These are phyloP conservation scores for Cercis canadensis DNA, from an alignment of 306 rosid species.

Conservation along the genomic window DNA sequence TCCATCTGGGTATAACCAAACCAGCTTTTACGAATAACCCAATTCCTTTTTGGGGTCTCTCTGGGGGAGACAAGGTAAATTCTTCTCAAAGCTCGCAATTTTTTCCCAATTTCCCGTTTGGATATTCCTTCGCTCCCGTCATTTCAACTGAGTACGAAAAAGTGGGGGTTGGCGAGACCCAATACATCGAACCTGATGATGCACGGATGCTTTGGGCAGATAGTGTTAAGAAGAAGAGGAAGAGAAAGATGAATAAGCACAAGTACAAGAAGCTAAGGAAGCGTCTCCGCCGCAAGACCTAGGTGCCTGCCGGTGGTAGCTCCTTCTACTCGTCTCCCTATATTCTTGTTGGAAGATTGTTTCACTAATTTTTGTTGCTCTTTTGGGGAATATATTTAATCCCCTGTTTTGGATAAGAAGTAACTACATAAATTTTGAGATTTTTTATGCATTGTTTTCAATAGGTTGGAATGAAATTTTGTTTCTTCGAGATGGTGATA, in stretches of 20 bases:
- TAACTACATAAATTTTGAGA: not conserved
- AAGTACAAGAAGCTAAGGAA: slow-evolving; percentile 55
- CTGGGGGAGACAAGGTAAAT: slow-evolving; percentile 7
- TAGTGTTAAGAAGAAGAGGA: slow-evolving; percentile 67
- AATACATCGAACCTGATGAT: slow-evolving; percentile 33
- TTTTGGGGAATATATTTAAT: not conserved
- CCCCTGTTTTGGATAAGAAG: not conserved
- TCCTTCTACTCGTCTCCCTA: not conserved
- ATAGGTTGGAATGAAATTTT: slow-evolving; percentile 18
- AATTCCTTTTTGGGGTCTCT: slow-evolving; percentile 14
- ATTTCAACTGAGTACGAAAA: slow-evolving; percentile 27
- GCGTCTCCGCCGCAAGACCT: slow-evolving; percentile 58
- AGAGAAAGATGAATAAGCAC: slow-evolving; percentile 60
- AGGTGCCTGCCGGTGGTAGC: not conserved
- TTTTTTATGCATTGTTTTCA: slow-evolving; percentile 2
- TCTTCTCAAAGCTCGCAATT: slow-evolving; percentile 18
- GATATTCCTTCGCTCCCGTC: slow-evolving; percentile 41
- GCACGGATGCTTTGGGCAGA: slow-evolving; percentile 51
- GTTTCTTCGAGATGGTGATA: not conserved
- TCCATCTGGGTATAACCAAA: slow-evolving; percentile 11
- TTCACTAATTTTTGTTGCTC: not conserved
- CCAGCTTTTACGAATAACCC: not conserved
- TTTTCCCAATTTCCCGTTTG: slow-evolving; percentile 50
- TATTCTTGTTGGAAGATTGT: slow-evolving; percentile 3
- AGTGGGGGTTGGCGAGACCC: slow-evolving; percentile 20